Evolutionary conservation across 768 basidiomycete species (phyloP).

Genomic region (Suillus placidus): DNA sequence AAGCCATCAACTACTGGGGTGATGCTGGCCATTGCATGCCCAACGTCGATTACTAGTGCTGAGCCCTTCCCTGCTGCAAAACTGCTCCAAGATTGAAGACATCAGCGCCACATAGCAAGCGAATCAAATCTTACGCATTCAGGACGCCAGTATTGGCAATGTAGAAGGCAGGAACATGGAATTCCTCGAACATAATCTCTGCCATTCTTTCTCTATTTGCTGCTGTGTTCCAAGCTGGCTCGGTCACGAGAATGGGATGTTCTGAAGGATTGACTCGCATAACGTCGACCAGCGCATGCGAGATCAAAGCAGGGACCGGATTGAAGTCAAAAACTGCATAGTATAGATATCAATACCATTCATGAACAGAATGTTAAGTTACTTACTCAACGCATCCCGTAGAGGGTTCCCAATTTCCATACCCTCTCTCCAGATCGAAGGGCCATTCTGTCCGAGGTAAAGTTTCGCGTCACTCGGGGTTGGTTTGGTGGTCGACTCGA

Average conservation of each 20-base stretch:
- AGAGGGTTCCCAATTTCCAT: conserved; percentile 90
- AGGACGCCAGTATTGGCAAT: conserved; percentile 94
- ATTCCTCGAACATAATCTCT: conserved; percentile 97
- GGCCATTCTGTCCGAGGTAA: conserved; percentile 85
- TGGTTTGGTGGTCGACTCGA: conserved; percentile 28
- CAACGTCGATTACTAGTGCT: conserved; percentile 95
- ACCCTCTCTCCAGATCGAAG: conserved; percentile 85
- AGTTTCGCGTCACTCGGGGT: conserved; percentile 57
- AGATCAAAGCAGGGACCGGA: conserved; percentile 69
- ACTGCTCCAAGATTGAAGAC: conserved; percentile 41
- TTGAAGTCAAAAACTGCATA: conserved; percentile 72
- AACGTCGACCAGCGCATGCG: conserved; percentile 73
- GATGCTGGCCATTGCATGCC: conserved; percentile 85
- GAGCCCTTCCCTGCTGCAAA: conserved; percentile 97
- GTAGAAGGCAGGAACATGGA: conserved; percentile 93
- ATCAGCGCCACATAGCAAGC: conserved; percentile 15
- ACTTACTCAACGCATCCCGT: conserved; percentile 80
- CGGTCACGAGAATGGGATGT: conserved; percentile 91
- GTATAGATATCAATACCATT: background rate
- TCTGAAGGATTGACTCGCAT: conserved; percentile 79
- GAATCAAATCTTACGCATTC: conserved; percentile 64
- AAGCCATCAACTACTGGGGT: conserved; percentile 98
- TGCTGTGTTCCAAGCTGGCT: conserved; percentile 94
- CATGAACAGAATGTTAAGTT: background rate
- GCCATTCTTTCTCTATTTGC: conserved; percentile 94